phyloP scores from a whole-genome alignment of 2,329 filamentous ascomycete genomes.

The Colletotrichum agaves region DNA sequence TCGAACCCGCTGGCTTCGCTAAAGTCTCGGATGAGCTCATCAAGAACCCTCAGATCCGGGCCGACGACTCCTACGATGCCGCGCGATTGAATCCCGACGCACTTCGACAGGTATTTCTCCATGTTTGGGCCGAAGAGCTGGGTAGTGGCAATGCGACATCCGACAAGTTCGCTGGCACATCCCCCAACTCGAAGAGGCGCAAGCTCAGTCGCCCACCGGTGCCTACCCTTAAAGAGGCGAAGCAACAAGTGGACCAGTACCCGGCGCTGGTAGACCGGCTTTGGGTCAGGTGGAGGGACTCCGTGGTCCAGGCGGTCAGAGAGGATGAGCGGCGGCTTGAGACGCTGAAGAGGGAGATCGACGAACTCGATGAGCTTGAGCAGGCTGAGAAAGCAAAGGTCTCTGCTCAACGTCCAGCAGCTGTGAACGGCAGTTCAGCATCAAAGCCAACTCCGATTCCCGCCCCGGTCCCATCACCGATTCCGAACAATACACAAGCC shows the following conservation, averaged over 20 bases:
- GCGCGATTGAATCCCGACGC: conserved; percentile 80
- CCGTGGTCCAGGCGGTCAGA: conserved; percentile 75
- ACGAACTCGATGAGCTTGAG: conserved; percentile 68
- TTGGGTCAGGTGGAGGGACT: conserved; percentile 78
- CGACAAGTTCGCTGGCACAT: conserved; percentile 46
- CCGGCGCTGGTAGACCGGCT: conserved; percentile 78
- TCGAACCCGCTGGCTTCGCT: conserved; percentile 72
- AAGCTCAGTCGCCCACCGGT: conserved; percentile 75
- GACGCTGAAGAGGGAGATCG: conserved; percentile 73
- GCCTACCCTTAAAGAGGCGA: conserved; percentile 73
- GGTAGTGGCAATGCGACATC: conserved; percentile 59
- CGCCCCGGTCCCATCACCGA: conserved; percentile 21
- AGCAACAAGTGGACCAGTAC: conserved; percentile 73
- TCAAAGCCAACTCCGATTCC: conserved; percentile 25
- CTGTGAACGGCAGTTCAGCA: conserved; percentile 1
- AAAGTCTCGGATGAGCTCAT: conserved; percentile 80
- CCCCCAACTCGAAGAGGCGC: conserved; percentile 75
- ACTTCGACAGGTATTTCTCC: conserved; percentile 81
- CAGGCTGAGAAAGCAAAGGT: conserved; percentile 35
- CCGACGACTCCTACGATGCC: conserved; percentile 77
- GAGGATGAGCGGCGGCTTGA: conserved; percentile 78
- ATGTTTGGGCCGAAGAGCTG: conserved; percentile 79
- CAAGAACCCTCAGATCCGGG: conserved; percentile 77
- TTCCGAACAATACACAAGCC: background rate
- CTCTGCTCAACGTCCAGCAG: conserved; percentile 10